Evolutionary conservation across 352 stramenopile species (phyloP).

Genomic region (Peronospora destructor): DNA sequence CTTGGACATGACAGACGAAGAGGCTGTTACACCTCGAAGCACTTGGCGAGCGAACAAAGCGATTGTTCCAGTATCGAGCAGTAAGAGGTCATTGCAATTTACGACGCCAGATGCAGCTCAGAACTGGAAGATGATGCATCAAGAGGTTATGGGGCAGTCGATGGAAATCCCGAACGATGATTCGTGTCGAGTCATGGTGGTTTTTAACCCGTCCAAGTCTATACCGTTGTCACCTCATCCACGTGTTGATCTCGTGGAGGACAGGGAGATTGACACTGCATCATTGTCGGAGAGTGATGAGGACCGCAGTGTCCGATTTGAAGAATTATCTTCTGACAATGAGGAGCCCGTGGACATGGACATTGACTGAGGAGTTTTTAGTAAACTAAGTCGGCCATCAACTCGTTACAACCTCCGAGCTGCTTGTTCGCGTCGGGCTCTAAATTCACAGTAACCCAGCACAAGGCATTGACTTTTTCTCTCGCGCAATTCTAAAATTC

Average conservation of each 20-base stretch:
- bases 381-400: background rate
- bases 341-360: slow-evolving; percentile 75
- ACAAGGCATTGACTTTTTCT: too few relatives aligned
- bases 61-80: slow-evolving; percentile 16
- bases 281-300: slow-evolving; percentile 23
- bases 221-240: slow-evolving; percentile 21
- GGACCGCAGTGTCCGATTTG: slow-evolving; percentile 52
- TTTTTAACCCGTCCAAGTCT: slow-evolving; percentile 46
- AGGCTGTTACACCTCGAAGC: slow-evolving; percentile 15
- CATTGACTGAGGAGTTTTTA: slow-evolving; percentile 27
- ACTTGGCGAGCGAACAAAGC: slow-evolving; percentile 22
- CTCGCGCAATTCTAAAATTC: too few relatives aligned
- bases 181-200: slow-evolving; percentile 44
- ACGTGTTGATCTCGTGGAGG: slow-evolving; percentile 49
- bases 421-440: slow-evolving; percentile 6
- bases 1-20: slow-evolving; percentile 35
- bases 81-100: slow-evolving; percentile 21
- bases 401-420: slow-evolving; percentile 1
- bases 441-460: too few relatives aligned
- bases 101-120: slow-evolving; percentile 1
- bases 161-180: slow-evolving; percentile 21
- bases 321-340: slow-evolving; percentile 61
- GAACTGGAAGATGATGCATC: slow-evolving; percentile 17
- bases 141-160: background rate
- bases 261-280: slow-evolving; percentile 18